These are phyloP conservation scores for Hansenula sp. DNA, from an alignment of 1,139 yeast genomes.

Conservation along the genomic window DNA sequence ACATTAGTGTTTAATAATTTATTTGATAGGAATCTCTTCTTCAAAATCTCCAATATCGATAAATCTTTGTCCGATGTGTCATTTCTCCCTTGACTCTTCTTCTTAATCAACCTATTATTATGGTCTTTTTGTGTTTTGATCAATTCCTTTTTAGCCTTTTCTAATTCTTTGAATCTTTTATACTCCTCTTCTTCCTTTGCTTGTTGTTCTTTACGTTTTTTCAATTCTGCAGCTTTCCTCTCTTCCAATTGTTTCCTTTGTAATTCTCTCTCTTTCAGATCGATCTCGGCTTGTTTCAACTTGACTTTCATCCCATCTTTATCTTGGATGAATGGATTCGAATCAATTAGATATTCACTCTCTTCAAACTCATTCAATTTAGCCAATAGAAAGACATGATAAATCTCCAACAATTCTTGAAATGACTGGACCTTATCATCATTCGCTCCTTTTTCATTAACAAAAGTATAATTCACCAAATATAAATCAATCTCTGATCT, in stretches of 20 bases:
- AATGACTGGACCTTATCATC: not conserved
- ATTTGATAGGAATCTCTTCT: conserved; percentile 2
- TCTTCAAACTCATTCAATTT: conserved; percentile 17
- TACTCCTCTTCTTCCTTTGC: not conserved
- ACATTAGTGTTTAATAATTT: conserved; percentile 1
- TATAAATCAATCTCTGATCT: conserved; percentile 18
- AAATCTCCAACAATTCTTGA: conserved; percentile 18
- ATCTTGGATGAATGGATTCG: conserved; percentile 13
- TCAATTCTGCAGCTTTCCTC: conserved; percentile 8
- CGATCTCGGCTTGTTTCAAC: conserved; percentile 6
- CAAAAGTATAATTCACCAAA: conserved; percentile 6
- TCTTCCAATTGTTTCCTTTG: conserved; percentile 6
- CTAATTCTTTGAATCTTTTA: not conserved
- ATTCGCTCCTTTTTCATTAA: not conserved
- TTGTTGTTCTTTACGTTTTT: conserved; percentile 12
- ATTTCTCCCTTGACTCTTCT: conserved; percentile 3
- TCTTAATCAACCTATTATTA: not conserved
- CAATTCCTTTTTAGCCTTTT: not conserved
- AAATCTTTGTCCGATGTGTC: conserved; percentile 2
- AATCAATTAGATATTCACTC: conserved; percentile 15
- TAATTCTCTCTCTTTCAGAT: conserved; percentile 9
- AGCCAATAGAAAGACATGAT: conserved; percentile 17
- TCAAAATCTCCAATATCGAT: conserved; percentile 7
- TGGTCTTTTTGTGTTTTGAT: not conserved
- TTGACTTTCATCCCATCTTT: conserved; percentile 8